A percentile compares a stretch with the other conserved stretches of the same genome.
phyloP scores from a whole-genome alignment of 345 rosid genomes.

The Syzygium jambos region DNA sequence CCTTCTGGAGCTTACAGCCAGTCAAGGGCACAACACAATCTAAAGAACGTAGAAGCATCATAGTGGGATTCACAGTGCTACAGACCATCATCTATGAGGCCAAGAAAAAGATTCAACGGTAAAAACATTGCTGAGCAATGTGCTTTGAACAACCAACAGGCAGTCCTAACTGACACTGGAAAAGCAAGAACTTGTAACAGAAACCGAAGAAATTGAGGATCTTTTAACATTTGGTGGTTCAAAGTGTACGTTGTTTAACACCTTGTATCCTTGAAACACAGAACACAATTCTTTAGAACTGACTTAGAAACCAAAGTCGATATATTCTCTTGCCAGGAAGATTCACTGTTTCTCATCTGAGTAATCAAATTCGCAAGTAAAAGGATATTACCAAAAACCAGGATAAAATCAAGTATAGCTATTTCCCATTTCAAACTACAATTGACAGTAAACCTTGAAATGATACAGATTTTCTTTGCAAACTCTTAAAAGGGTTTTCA shows the following conservation, averaged over 20 bases:
- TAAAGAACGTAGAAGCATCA: background rate
- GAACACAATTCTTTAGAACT: background rate
- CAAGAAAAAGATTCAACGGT: no score
- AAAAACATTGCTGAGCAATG: no score
- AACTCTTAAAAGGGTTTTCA: background rate
- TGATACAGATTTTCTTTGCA: background rate
- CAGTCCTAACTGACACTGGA: background rate
- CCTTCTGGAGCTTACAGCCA: constrained; percentile 70
- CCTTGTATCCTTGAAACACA: background rate
- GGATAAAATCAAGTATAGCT: background rate
- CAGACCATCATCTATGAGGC: background rate
- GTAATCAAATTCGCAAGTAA: background rate
- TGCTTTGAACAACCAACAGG: background rate
- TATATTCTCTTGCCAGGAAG: background rate
- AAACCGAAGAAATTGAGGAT: background rate
- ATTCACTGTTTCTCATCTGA: background rate
- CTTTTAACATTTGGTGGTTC: background rate
- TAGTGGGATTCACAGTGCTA: background rate
- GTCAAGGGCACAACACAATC: constrained; percentile 34
- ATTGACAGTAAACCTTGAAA: background rate
- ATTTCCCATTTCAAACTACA: background rate
- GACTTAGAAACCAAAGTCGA: background rate
- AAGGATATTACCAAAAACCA: background rate
- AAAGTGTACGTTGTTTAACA: background rate
- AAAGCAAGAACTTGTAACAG: background rate